These are phyloP conservation scores for Sphagnum tenellum DNA, from an alignment of 225 moss, liverwort and hornwort species.

Conservation along the genomic window DNA sequence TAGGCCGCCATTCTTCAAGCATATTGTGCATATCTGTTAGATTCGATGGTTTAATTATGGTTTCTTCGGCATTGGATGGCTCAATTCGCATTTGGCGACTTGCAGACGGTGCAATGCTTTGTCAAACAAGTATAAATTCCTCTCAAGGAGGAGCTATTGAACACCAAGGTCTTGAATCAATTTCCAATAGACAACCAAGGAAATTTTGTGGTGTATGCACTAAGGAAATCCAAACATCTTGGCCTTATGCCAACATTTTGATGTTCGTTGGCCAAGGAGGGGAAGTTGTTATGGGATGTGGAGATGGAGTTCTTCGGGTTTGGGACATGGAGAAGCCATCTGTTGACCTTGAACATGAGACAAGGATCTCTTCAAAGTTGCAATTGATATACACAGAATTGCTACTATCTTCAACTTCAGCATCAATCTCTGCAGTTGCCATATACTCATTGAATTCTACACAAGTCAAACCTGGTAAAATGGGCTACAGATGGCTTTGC, in stretches of 20 bases:
- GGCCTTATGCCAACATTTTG: conserved; percentile 4
- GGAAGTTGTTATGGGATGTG: conserved; percentile 27
- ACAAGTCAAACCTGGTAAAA: too few species aligned
- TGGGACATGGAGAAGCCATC: conserved; percentile 16
- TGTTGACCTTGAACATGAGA: neutral
- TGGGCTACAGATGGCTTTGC: too few species aligned
- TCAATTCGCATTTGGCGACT: conserved; percentile 27
- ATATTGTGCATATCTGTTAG: conserved; percentile 24
- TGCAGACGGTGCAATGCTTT: conserved; percentile 24
- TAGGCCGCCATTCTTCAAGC: conserved; percentile 23
- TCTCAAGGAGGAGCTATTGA: neutral
- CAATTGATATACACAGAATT: neutral
- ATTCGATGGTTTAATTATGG: conserved; percentile 25
- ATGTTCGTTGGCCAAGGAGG: conserved; percentile 17
- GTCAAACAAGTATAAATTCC: conserved; percentile 9
- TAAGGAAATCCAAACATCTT: conserved; percentile 7
- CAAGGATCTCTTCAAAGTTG: neutral
- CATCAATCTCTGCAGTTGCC: conserved; percentile 22
- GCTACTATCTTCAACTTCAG: conserved; percentile 7
- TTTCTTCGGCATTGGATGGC: conserved; percentile 25
- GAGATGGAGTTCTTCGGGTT: conserved; percentile 24
- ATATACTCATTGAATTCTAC: conserved; percentile 5
- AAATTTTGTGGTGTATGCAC: neutral
- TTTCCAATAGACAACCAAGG: too few species aligned
- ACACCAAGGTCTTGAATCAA: too few species aligned